phyloP scores from a whole-genome alignment of 768 basidiomycete genomes.

The Trametes coccinea region DNA sequence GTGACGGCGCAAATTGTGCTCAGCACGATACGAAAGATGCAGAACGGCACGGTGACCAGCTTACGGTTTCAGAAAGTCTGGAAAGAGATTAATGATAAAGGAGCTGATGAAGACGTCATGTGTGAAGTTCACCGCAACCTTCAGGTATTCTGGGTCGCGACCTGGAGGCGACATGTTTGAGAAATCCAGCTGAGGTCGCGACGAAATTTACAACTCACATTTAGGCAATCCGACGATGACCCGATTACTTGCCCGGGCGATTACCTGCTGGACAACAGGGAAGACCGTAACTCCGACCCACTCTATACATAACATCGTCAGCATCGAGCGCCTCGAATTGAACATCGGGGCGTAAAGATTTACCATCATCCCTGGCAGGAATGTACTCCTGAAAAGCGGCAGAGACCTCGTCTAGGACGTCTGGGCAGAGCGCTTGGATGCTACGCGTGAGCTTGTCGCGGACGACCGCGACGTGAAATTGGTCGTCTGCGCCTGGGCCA shows the following conservation, averaged over 20 bases:
- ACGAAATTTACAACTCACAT: slow-evolving; percentile 8
- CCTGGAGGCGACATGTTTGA: slow-evolving; percentile 3
- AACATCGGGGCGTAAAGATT: not conserved
- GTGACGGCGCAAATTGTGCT: not conserved
- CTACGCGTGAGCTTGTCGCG: slow-evolving; percentile 24
- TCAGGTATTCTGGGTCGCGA: slow-evolving; percentile 16
- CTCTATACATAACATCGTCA: not conserved
- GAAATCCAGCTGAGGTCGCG: too few relatives aligned
- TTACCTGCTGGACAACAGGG: slow-evolving; percentile 16
- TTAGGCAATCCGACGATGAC: slow-evolving; percentile 23
- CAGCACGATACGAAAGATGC: not conserved
- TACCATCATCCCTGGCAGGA: slow-evolving; percentile 16
- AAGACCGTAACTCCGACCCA: slow-evolving; percentile 1
- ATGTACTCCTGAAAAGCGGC: slow-evolving; percentile 20
- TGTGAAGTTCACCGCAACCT: slow-evolving; percentile 19
- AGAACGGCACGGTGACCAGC: not conserved
- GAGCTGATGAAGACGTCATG: slow-evolving; percentile 20
- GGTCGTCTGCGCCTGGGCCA: slow-evolving; percentile 17
- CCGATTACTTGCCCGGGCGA: slow-evolving; percentile 23
- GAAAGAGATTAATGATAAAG: slow-evolving; percentile 20
- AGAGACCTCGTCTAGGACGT: slow-evolving; percentile 21
- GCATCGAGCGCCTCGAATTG: too few relatives aligned
- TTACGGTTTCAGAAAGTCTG: slow-evolving; percentile 22
- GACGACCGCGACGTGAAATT: slow-evolving; percentile 24
- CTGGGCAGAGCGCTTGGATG: slow-evolving; percentile 15